Conservation (phyloP, 2,329 filamentous ascomycete genomes). For the Xylaria sp. region DNA sequence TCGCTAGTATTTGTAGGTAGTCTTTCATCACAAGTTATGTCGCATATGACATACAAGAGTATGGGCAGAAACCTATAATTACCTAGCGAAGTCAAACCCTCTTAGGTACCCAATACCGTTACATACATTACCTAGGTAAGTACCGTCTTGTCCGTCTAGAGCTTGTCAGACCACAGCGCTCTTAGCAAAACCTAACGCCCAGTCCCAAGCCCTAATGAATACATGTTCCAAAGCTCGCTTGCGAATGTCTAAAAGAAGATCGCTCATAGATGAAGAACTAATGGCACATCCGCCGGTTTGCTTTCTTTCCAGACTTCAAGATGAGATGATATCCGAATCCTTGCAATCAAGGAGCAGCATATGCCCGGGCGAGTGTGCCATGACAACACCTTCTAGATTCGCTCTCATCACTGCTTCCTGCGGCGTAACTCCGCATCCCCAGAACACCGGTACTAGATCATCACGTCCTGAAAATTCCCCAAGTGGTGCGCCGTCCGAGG, state of each 20-base stretch:
- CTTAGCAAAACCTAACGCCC: background rate
- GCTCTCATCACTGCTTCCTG: slow-evolving; percentile 72
- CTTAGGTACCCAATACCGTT: no score
- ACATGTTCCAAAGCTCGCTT: background rate
- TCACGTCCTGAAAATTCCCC: slow-evolving; percentile 49
- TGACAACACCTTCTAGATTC: slow-evolving; percentile 63
- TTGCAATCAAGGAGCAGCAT: slow-evolving; percentile 69
- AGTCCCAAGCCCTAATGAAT: background rate
- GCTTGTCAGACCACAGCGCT: background rate
- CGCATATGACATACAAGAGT: background rate
- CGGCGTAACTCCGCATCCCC: slow-evolving; percentile 75
- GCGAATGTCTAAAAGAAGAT: background rate
- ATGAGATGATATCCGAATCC: slow-evolving; percentile 52
- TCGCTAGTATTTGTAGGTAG: background rate
- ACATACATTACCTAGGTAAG: no score
- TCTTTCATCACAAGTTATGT: background rate
- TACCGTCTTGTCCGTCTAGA: background rate
- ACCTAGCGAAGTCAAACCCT: background rate
- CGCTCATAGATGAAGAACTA: background rate
- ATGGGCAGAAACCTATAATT: background rate
- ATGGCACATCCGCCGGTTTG: background rate
- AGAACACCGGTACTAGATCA: slow-evolving; percentile 66
- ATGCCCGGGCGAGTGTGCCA: slow-evolving; percentile 71
- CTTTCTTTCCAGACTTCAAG: background rate
- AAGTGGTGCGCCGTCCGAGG: slow-evolving; percentile 53